These are phyloP conservation scores for Lachancea cidri DNA, from an alignment of 805 yeast genomes.

Conservation along the genomic window DNA sequence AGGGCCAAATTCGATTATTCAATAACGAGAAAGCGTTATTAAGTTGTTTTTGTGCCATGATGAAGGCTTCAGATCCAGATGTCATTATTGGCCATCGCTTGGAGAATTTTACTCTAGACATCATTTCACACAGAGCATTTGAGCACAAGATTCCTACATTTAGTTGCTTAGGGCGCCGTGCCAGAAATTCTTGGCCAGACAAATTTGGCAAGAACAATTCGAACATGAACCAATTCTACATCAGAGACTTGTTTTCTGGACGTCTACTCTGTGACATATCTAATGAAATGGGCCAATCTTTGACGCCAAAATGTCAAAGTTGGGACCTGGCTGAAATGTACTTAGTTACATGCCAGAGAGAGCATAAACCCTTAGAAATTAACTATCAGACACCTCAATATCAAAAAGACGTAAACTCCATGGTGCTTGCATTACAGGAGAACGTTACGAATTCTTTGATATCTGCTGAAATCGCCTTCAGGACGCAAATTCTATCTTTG, in stretches of 20 bases:
- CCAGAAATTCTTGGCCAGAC: slow-evolving; percentile 73
- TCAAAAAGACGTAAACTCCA: slow-evolving; percentile 59
- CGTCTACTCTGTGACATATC: slow-evolving; percentile 87
- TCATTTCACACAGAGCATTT: slow-evolving; percentile 73
- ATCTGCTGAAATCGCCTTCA: slow-evolving; percentile 72
- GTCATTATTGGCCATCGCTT: slow-evolving; percentile 82
- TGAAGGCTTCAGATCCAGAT: slow-evolving; percentile 86
- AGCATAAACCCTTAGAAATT: slow-evolving; percentile 59
- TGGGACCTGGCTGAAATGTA: slow-evolving; percentile 95
- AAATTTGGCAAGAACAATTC: slow-evolving; percentile 52
- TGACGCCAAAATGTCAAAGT: slow-evolving; percentile 86
- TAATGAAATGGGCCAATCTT: slow-evolving; percentile 90
- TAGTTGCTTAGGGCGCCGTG: slow-evolving; percentile 79
- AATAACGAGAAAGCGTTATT: slow-evolving; percentile 72
- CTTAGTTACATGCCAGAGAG: slow-evolving; percentile 64
- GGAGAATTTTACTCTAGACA: slow-evolving; percentile 73
- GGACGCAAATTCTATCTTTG: slow-evolving; percentile 78
- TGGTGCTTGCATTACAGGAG: slow-evolving; percentile 67
- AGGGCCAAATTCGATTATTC: slow-evolving; percentile 47
- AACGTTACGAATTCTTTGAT: slow-evolving; percentile 61
- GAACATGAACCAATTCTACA: slow-evolving; percentile 47
- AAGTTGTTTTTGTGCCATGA: slow-evolving; percentile 64
- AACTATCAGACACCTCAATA: slow-evolving; percentile 64
- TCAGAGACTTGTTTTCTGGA: slow-evolving; percentile 75
- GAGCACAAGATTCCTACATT: slow-evolving; percentile 70